These are phyloP conservation scores for Entamoeba nuttalli DNA, from an alignment of 208 protist species.

Conservation along the genomic window DNA sequence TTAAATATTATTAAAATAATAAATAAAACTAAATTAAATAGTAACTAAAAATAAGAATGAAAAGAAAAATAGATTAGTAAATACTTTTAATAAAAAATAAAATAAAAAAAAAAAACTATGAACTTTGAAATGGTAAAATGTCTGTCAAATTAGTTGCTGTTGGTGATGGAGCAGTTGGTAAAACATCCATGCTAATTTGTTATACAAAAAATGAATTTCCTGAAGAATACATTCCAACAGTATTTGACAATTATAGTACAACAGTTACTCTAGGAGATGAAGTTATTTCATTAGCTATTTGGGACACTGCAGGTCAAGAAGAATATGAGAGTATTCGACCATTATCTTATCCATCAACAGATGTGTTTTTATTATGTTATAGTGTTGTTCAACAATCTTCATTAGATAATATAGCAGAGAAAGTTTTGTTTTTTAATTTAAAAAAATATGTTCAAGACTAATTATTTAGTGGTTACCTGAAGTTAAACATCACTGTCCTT, in stretches of 20 bases:
- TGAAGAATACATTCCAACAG: conserved; percentile 8
- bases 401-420: conserved; percentile 50
- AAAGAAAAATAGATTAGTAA: no score
- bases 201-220: conserved; percentile 20
- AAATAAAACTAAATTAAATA: no score
- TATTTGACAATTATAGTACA: conserved; percentile 17
- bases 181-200: conserved; percentile 14
- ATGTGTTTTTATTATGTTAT: conserved; percentile 60
- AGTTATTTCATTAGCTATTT: not conserved
- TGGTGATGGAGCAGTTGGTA: conserved; percentile 23
- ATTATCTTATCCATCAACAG: conserved; percentile 42
- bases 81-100: no score
- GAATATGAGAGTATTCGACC: conserved; percentile 50
- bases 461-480: conserved; percentile 29
- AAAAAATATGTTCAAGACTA: no score
- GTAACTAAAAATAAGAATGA: no score
- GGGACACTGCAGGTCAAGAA: conserved; percentile 32
- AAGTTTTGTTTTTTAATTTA: conserved; percentile 1
- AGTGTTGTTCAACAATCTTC: conserved; percentile 43
- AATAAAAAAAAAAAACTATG: no score
- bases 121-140: no score
- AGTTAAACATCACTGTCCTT: conserved; percentile 16
- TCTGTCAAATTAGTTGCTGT: conserved; percentile 29
- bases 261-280: not conserved
- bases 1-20: no score